phyloP scores from a whole-genome alignment of 2,329 filamentous ascomycete species.

The Xylariaceae sp. region DNA sequence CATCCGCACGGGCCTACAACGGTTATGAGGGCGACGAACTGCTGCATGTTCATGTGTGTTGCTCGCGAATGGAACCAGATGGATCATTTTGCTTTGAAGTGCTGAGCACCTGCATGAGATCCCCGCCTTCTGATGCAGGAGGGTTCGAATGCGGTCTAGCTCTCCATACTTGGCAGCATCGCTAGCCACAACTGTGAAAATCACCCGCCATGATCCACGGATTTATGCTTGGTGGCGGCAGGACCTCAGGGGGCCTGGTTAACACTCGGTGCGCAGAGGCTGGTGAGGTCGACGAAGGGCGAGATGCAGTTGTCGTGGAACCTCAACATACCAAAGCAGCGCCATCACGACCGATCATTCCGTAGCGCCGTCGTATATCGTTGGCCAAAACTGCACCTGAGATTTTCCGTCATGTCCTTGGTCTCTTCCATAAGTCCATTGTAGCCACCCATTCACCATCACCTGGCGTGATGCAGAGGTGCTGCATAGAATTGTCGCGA shows the following conservation, averaged over 20 bases:
- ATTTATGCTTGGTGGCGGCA: conserved; percentile 10
- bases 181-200: conserved; percentile 28
- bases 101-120: conserved; percentile 35
- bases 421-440: no score
- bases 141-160: conserved; percentile 38
- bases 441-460: no score
- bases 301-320: conserved; percentile 1
- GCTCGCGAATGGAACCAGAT: conserved; percentile 19
- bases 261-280: conserved; percentile 30
- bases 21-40: conserved; percentile 14
- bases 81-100: conserved; percentile 8
- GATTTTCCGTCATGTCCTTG: no score
- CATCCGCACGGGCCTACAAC: conserved; percentile 19
- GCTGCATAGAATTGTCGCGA: no score
- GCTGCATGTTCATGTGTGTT: conserved; percentile 24
- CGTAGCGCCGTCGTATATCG: conserved; percentile 3
- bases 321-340: not conserved
- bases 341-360: not conserved
- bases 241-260: conserved; percentile 26
- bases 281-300: conserved; percentile 11
- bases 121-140: conserved; percentile 40
- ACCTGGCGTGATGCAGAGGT: no score
- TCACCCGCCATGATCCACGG: conserved; percentile 14
- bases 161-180: conserved; percentile 30
- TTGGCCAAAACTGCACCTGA: no score